phyloP scores from a whole-genome alignment of 495 filamentous ascomycete species.

The Aspergillus kassunensis region DNA sequence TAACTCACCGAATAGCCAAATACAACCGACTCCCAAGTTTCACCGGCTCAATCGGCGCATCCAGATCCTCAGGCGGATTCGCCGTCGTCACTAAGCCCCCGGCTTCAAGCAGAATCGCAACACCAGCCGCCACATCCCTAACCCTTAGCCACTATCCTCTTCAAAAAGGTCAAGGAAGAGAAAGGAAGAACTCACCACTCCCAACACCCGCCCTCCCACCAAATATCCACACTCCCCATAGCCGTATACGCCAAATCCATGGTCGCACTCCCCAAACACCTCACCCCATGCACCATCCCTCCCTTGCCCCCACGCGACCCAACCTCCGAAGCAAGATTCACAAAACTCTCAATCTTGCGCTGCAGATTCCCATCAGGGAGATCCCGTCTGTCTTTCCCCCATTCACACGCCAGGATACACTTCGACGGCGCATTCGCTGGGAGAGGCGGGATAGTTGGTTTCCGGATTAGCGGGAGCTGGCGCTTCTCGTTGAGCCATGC shows the following conservation, averaged over 20 bases:
- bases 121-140: conserved; percentile 54
- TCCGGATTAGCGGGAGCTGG: conserved; percentile 53
- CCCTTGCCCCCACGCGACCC: conserved; percentile 57
- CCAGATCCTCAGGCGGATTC: conserved; percentile 54
- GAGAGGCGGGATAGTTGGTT: conserved; percentile 53
- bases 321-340: conserved; percentile 64
- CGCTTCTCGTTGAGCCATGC: conserved; percentile 63
- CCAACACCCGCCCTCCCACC: conserved; percentile 60
- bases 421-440: conserved; percentile 57
- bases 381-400: conserved; percentile 68
- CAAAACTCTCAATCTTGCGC: conserved; percentile 64
- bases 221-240: conserved; percentile 55
- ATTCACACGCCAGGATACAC: conserved; percentile 68
- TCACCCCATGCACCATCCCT: conserved; percentile 57
- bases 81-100: conserved; percentile 65
- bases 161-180: not conserved
- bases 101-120: conserved; percentile 53
- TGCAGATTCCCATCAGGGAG: conserved; percentile 57
- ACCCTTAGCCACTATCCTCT: conserved; percentile 5
- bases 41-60: conserved; percentile 52
- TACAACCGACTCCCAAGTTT: conserved; percentile 60
- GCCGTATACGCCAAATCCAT: conserved; percentile 54
- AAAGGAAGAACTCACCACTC: conserved; percentile 41
- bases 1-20: conserved; percentile 54
- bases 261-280: conserved; percentile 59